Evolutionary conservation across 129 eudicot genomes (phyloP).

Genomic region (Arctium lappa): DNA sequence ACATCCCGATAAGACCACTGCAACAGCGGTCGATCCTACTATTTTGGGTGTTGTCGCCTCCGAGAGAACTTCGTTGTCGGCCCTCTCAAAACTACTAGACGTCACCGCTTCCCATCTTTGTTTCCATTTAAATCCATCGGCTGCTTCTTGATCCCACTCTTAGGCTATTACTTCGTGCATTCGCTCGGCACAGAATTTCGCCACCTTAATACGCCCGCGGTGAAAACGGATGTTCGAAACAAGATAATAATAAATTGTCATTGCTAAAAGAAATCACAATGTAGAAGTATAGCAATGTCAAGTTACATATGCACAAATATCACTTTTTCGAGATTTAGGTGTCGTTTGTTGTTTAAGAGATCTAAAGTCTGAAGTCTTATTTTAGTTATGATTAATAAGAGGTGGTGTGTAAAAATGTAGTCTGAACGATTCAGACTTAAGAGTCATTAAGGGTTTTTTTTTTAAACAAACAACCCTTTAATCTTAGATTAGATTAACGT

Average conservation of each 20-base stretch:
- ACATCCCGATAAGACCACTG: conserved; percentile 55
- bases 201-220: conserved; percentile 43
- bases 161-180: conserved; percentile 73
- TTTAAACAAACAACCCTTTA: too few relatives aligned
- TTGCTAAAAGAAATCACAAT: not conserved
- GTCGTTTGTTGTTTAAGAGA: too few relatives aligned
- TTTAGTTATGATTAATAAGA: too few relatives aligned
- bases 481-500: too few relatives aligned
- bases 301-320: not conserved
- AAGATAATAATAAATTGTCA: not conserved
- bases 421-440: too few relatives aligned
- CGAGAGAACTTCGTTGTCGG: conserved; percentile 55
- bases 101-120: conserved; percentile 61
- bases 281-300: not conserved
- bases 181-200: conserved; percentile 67
- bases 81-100: conserved; percentile 52
- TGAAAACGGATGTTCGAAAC: not conserved
- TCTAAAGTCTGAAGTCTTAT: too few relatives aligned
- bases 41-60: conserved; percentile 60
- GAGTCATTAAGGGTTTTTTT: too few relatives aligned
- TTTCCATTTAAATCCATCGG: conserved; percentile 44
- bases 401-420: too few relatives aligned
- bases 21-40: conserved; percentile 84
- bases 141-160: conserved; percentile 47
- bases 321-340: too few relatives aligned